Conservation (phyloP, 148 eudicot species). For the Chenopodium album region DNA sequence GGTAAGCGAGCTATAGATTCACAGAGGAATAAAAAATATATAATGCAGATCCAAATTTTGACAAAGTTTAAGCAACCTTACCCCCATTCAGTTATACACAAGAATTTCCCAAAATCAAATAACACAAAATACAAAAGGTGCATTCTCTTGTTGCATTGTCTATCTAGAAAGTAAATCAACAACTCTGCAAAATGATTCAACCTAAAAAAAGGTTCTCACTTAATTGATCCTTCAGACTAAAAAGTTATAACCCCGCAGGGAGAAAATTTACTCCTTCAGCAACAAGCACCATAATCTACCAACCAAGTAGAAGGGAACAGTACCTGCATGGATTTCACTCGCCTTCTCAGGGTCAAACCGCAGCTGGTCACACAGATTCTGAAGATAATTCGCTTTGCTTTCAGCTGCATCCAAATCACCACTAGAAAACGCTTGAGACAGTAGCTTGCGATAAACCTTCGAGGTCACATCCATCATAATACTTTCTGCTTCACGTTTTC, state of each 20-base stretch:
- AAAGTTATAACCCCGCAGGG: background rate
- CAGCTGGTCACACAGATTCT: conserved; percentile 72
- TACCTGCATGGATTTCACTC: conserved; percentile 80
- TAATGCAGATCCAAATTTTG: background rate
- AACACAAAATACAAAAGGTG: background rate
- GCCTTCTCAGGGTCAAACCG: conserved; percentile 82
- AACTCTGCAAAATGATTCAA: background rate
- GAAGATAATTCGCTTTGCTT: conserved; percentile 95
- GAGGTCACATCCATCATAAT: conserved; percentile 68
- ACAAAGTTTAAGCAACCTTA: background rate
- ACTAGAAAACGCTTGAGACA: conserved; percentile 68
- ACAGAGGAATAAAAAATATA: background rate
- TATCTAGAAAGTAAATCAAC: background rate
- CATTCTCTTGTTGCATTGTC: background rate
- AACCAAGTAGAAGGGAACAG: conserved; percentile 1
- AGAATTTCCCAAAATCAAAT: background rate
- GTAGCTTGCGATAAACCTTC: conserved; percentile 72
- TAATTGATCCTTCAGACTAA: background rate
- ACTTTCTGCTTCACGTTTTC: conserved; percentile 83
- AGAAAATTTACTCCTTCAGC: background rate
- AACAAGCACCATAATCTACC: background rate
- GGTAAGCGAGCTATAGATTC: background rate
- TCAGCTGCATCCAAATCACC: conserved; percentile 76
- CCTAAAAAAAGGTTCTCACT: background rate
- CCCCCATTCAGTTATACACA: background rate